These are phyloP conservation scores for Lasiodiplodia hormozganensis DNA, from an alignment of 2,329 filamentous ascomycete species.

Conservation along the genomic window DNA sequence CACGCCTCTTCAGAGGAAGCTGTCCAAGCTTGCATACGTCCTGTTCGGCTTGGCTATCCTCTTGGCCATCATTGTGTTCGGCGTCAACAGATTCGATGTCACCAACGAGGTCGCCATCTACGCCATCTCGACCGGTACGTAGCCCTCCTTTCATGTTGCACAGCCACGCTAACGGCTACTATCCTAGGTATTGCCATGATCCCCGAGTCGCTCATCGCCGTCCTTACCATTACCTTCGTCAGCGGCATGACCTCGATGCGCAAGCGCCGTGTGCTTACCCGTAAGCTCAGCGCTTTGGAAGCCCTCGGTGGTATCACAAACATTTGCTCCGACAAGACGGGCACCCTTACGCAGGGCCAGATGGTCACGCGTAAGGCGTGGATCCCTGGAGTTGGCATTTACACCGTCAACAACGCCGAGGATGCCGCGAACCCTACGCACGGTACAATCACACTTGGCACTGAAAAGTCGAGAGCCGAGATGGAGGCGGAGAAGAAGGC, in stretches of 20 bases:
- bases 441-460: constrained; percentile 37
- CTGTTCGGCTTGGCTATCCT: constrained; percentile 47
- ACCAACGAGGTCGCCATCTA: constrained; percentile 49
- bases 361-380: constrained; percentile 46
- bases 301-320: constrained; percentile 47
- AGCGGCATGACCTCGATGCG: constrained; percentile 46
- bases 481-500: constrained; percentile 36
- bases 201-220: constrained; percentile 39
- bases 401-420: constrained; percentile 40
- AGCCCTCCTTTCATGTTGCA: not conserved
- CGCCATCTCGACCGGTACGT: constrained; percentile 41
- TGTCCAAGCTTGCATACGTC: constrained; percentile 33
- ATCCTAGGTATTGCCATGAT: constrained; percentile 44
- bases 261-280: constrained; percentile 44
- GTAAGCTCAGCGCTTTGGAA: constrained; percentile 46
- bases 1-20: constrained; percentile 33
- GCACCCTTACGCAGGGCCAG: constrained; percentile 46
- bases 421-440: constrained; percentile 43
- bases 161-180: constrained; percentile 23
- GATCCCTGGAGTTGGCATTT: constrained; percentile 44
- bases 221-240: constrained; percentile 49
- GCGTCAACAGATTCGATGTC: constrained; percentile 45
- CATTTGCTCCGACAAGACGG: constrained; percentile 63
- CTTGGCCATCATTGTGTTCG: constrained; percentile 46
- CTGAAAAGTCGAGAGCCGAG: constrained; percentile 37